Evolutionary conservation across 306 rosid species (phyloP), one percentile per base, ranked within the genome.

Genomic region (Datisca glomerata): DNA sequence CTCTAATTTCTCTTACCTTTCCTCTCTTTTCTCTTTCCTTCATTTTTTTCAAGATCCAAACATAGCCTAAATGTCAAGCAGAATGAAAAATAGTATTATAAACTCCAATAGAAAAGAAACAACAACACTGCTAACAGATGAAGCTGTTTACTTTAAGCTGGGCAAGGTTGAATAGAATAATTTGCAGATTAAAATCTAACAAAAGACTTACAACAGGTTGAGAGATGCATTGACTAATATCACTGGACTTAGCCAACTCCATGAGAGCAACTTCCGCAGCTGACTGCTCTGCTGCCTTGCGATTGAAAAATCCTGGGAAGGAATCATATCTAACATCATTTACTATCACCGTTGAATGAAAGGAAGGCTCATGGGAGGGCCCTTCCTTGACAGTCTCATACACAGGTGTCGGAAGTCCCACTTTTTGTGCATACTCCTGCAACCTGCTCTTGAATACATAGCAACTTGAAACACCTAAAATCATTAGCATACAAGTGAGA

Each of bases 401-500:
- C 11, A 84, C 91, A 34, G 98, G 98, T n/a, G 91, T 78, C 2
- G 76, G 32, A 34, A 80, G 65, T 23, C 86, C 93, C 31, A 70
- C 60, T 33, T 83, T 87, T 55, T 87, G 97, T 8, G 97, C 89
- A 61, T 87, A 87, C 73, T 87, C 93, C 57, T 87, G 97, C 57
- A 87, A 45, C 29, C 85, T 76, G 51, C 94, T 87, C 74, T 83
- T 87, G 78, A 83, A 83, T 40, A 77, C 79, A 64, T 83, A 83
- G 64, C 97, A 87, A 53, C 83, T 83, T 54, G 97, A 80, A 57
- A 87, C 93, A 47, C 83, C 94, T 87, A n/a, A n/a, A n/a, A n/a
- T n/a, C n/a, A n/a, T n/a, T n/a, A n/a, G n/a, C n/a, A n/a, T n/a
- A n/a, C n/a, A n/a, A n/a, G n/a, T n/a, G n/a, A n/a, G n/a, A n/a